A percentile compares a stretch with the other conserved stretches of the same genome.
Evolutionary conservation across 352 stramenopile species (phyloP).

Genomic region (Aphanomyces invadans): DNA sequence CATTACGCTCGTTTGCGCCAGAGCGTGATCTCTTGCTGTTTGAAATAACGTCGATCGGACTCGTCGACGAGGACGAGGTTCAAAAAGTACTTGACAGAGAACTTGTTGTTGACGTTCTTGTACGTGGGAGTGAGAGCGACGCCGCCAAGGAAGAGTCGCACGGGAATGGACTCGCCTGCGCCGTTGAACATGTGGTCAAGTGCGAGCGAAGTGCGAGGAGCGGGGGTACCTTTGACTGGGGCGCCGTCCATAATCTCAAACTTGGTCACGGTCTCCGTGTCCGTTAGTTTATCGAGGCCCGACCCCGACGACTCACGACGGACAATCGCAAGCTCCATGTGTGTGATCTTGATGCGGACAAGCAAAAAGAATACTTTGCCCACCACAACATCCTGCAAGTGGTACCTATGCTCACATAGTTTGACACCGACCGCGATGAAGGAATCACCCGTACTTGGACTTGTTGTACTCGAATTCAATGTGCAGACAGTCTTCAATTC

Average conservation of each 20-base stretch:
- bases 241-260: conserved; percentile 99
- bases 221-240: conserved; percentile 79
- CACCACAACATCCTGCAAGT: conserved; percentile 94
- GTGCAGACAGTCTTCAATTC: conserved; percentile 99
- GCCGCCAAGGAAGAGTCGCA: conserved; percentile 91
- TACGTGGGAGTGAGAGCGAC: conserved; percentile 88
- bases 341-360: conserved; percentile 98
- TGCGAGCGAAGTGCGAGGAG: background rate
- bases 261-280: conserved; percentile 96
- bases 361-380: conserved; percentile 98
- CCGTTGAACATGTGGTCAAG: background rate
- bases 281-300: conserved; percentile 77
- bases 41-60: conserved; percentile 99
- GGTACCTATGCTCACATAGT: conserved; percentile 35
- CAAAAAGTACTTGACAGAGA: conserved; percentile 94
- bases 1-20: conserved; percentile 66
- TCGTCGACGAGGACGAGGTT: conserved; percentile 99
- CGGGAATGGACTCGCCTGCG: conserved; percentile 88
- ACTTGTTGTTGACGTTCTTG: conserved; percentile 84
- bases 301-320: conserved; percentile 88
- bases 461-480: conserved; percentile 99
- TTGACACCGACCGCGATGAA: too few species aligned
- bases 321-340: conserved; percentile 98
- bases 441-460: conserved; percentile 72
- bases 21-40: conserved; percentile 98